These are phyloP conservation scores for Cnidoscolus chayamansa DNA, from an alignment of 441 rosid species.

Conservation along the genomic window DNA sequence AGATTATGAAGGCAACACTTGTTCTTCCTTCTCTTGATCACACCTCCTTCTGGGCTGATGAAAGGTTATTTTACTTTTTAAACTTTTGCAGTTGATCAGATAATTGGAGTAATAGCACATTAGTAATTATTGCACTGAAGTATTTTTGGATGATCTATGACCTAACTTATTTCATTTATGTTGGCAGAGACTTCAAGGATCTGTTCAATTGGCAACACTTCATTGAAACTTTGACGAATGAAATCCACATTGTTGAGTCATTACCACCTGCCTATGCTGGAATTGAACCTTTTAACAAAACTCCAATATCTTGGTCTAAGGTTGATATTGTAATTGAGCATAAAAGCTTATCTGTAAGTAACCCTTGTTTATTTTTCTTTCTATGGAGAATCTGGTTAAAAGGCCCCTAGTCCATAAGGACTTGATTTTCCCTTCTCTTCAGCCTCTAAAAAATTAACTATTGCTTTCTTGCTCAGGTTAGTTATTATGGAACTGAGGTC, in stretches of 20 bases:
- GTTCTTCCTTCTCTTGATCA: conserved; percentile 93
- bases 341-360: neutral
- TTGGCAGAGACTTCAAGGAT: conserved; percentile 81
- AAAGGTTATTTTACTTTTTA: conserved; percentile 44
- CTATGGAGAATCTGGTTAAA: neutral
- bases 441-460: conserved; percentile 2
- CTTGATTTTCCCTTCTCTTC: conserved; percentile 7
- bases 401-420: neutral
- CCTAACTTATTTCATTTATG: neutral
- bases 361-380: neutral
- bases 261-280: conserved; percentile 56
- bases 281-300: conserved; percentile 58
- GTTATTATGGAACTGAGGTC: conserved; percentile 72
- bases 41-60: conserved; percentile 86
- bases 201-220: conserved; percentile 88
- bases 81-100: neutral
- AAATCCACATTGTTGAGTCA: conserved; percentile 70
- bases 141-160: neutral
- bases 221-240: conserved; percentile 68
- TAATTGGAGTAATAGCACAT: neutral
- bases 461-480: conserved; percentile 44
- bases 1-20: conserved; percentile 82
- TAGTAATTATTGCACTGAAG: neutral
- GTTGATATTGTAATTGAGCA: conserved; percentile 28
- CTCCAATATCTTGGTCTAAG: conserved; percentile 94